Evolutionary conservation across 768 basidiomycete species (phyloP).

Genomic region (Boletus speciosus): DNA sequence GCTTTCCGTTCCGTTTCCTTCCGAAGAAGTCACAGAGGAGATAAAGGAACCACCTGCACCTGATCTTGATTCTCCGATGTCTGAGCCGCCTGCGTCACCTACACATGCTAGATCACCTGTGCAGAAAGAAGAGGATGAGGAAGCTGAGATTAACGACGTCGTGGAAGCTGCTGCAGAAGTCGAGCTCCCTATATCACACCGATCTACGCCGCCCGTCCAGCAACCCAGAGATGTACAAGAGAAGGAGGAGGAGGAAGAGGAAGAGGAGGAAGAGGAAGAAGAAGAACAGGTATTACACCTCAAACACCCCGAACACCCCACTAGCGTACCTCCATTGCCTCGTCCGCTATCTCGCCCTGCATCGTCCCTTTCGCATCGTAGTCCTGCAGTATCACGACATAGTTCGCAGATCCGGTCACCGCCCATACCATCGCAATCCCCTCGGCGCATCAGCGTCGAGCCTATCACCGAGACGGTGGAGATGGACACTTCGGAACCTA

Average conservation of each 20-base stretch:
- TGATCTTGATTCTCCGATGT: constrained; percentile 32
- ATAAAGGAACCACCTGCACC: constrained; percentile 10
- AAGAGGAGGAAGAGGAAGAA: constrained; percentile 13
- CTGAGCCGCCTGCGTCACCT: constrained; percentile 32
- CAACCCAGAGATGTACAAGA: constrained; percentile 6
- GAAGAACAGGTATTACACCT: constrained; percentile 4
- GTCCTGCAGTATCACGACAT: constrained; percentile 16
- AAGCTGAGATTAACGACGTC: constrained; percentile 18
- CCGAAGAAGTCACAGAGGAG: constrained; percentile 9
- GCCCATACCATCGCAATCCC: constrained; percentile 4
- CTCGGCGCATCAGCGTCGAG: constrained; percentile 4
- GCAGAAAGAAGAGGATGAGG: constrained; percentile 25
- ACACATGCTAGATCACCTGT: constrained; percentile 20
- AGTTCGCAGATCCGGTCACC: constrained; percentile 16
- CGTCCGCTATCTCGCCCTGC: constrained; percentile 18
- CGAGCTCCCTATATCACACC: constrained; percentile 12
- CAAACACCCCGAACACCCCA: constrained; percentile 4
- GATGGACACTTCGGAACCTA: constrained; percentile 13
- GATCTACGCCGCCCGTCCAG: constrained; percentile 16
- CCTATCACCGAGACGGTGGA: constrained; percentile 9
- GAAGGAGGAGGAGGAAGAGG: constrained; percentile 17
- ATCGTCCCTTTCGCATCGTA: constrained; percentile 13
- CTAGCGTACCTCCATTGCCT: constrained; percentile 5
- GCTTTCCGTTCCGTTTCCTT: constrained; percentile 20
- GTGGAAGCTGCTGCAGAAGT: constrained; percentile 9